Conservation (phyloP, 306 rosid genomes). For the Glycine tomentella region DNA sequence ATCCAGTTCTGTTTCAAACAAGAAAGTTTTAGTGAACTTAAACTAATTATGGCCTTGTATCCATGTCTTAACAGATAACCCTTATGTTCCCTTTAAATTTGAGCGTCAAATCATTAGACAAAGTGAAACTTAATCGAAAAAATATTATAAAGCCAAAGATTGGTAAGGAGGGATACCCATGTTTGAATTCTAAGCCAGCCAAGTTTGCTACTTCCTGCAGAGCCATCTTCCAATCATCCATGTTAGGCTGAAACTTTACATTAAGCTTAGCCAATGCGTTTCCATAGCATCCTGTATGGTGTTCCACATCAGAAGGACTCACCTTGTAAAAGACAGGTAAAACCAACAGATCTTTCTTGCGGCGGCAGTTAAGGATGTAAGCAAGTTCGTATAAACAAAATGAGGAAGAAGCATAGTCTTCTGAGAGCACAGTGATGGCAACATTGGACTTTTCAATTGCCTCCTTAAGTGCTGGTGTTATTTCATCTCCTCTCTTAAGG, state of each 20-base stretch:
- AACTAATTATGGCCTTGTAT: background rate
- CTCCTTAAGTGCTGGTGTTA: background rate
- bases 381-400: slow-evolving; percentile 40
- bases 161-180: background rate
- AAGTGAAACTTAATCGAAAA: background rate
- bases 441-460: slow-evolving; percentile 25
- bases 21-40: background rate
- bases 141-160: background rate
- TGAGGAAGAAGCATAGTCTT: background rate
- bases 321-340: slow-evolving; percentile 18
- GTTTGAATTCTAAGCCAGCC: background rate
- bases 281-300: slow-evolving; percentile 20
- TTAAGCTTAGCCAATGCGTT: slow-evolving; percentile 3
- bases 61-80: background rate
- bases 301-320: slow-evolving; percentile 12
- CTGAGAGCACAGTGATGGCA: slow-evolving; percentile 17
- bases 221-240: slow-evolving; percentile 16
- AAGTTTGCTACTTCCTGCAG: background rate
- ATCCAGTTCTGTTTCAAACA: slow-evolving; percentile 3
- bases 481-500: background rate
- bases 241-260: background rate
- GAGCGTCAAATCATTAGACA: too few species aligned
- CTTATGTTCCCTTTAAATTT: too few species aligned
- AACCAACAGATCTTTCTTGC: background rate
- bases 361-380: background rate